Evolutionary conservation across 805 yeast genomes (phyloP).

Genomic region (Starmera pachycereana): DNA sequence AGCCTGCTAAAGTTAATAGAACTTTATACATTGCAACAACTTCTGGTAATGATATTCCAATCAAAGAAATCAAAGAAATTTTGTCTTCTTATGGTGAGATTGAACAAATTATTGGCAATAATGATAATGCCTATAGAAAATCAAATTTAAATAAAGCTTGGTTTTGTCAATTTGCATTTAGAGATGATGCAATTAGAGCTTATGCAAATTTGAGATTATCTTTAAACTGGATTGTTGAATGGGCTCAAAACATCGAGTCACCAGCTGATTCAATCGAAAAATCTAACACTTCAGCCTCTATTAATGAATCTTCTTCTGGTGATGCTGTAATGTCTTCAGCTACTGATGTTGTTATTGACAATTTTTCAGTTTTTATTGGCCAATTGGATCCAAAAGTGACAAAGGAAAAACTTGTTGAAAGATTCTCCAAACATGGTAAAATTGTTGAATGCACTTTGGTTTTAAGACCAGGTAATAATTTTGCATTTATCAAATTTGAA

Average conservation of each 20-base stretch:
- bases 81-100: conserved; percentile 60
- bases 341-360: conserved; percentile 43
- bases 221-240: conserved; percentile 52
- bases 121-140: conserved; percentile 21
- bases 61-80: conserved; percentile 25
- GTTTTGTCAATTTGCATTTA: conserved; percentile 69
- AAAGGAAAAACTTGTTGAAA: conserved; percentile 40
- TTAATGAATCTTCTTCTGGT: conserved; percentile 9
- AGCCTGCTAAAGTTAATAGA: conserved; percentile 84
- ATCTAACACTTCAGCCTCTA: neutral
- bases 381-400: conserved; percentile 49
- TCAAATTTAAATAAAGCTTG: conserved; percentile 34
- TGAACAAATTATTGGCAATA: conserved; percentile 47
- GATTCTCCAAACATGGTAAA: conserved; percentile 61
- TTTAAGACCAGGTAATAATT: conserved; percentile 37
- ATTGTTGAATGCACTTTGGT: conserved; percentile 48
- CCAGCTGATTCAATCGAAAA: conserved; percentile 20
- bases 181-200: conserved; percentile 84
- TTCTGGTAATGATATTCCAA: conserved; percentile 18
- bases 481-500: conserved; percentile 64
- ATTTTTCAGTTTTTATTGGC: conserved; percentile 68
- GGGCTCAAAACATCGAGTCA: conserved; percentile 78
- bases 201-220: conserved; percentile 57
- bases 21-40: conserved; percentile 53
- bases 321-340: no score